Base-by-base conservation (phyloP, 176 grass and related monocot species). In the Bothriochloa decipiens region DNA sequence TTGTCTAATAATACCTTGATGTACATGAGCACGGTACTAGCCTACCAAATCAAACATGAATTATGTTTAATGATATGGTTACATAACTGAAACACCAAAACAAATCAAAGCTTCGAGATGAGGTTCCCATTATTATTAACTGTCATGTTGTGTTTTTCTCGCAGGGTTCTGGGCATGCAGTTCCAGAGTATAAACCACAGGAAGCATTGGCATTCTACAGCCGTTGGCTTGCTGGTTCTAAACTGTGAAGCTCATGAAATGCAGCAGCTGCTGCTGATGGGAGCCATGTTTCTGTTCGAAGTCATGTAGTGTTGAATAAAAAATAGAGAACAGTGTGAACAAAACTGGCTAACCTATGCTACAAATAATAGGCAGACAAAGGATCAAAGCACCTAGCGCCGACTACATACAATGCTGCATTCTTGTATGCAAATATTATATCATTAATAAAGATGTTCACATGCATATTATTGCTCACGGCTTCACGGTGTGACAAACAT, bases 181-280 rank as follows among this genome's bases (percentile, higher is more conserved):
- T 92, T 76, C 92, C 94, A 6, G 92, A 97, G 70, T 97, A 97
- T 83, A 97, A 97, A 78, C 94, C 94, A 15, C 82, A 78, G 26
- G 90, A 97, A 88, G 80, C 94, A 77, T 79, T 94, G 43, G 88
- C 90, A 65, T 94, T 97, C 37, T 97, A 94, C 66, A 86, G 72
- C 22, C 92, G 88, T 70, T 97, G 87, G 89, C 86, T 97, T 49
- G 64, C 72, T 37, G 90, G 87, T n/a, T 68, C 86, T 67, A 89
- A 90, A 65, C 76, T 97, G 22, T 94, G 77, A 93, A 82, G 61
- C 22, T 70, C 49, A 29, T 32, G 61, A 65, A 74, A 32, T 32
- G 29, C 29, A 68, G 70, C 27, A 52, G 70, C 29, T 42, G 40
- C 28, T 26, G 80, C 74, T 69, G 63, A 60, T 72, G 45, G n/a